Evolutionary conservation across 73 alveolate genomes (phyloP), one percentile per base, ranked within the genome.

Genomic region (Paramecium tetraurelia): DNA sequence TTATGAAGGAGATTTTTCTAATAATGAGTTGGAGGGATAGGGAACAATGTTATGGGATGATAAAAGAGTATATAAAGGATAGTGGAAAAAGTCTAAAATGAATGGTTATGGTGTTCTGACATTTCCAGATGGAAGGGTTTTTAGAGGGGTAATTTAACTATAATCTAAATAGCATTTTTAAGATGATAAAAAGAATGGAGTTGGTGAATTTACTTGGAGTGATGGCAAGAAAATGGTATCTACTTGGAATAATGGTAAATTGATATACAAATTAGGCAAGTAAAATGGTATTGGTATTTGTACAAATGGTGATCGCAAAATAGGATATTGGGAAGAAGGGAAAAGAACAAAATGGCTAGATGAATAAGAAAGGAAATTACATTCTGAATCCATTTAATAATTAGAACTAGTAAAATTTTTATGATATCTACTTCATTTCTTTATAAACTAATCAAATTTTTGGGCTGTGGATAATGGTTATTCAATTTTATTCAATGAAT

Each of bases 71-170:
- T 85, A 94, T 83, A 83, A 58, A 50, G 95, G 95, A 57, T 33
- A 76, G 29, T 92, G 95, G 95, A 71, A 53, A 57, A 29, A 80
- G 63, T 59, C 86, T 12, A 83, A 85, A 50, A 92, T 92, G 95
- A 92, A 83, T 43, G 95, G 95, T 4, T 68, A 58, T 59, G 98
- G 98, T 6, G 93, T 24, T 48, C 76, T 94, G 83, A 44, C 86
- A 7, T 95, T 95, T 94, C 75, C 92, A 22, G 97, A 95, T 95
- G 98, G 98, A 11, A 85, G 96, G 21, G 46, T 53, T 18, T 95
- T 94, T 92, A 93, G 8, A 22, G 90, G 90, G 38, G 90, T 80
- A 80, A 18, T 53, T 53, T n/a, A 5, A 16, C 2, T n/a, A 44
- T 9, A 20, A 24, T 38, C 21, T 44, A 14, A 29, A 29, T 22